phyloP scores from a whole-genome alignment of 306 rosid genomes.

The Psophocarpus tetragonolobus region DNA sequence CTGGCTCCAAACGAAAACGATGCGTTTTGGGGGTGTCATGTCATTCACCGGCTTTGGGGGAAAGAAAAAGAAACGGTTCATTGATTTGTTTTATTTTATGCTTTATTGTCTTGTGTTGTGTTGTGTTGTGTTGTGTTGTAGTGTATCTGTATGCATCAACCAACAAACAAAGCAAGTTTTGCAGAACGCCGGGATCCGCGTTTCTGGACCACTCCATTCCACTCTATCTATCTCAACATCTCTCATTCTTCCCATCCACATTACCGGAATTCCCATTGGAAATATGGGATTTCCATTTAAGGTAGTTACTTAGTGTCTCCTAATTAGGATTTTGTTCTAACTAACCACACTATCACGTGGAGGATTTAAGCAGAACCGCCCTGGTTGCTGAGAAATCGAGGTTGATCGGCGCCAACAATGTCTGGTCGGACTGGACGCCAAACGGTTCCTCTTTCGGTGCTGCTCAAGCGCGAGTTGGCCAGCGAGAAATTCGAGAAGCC shows the following conservation, averaged over 20 bases:
- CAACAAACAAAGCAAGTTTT: constrained; percentile 50
- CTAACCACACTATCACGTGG: constrained; percentile 21
- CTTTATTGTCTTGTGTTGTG: constrained; percentile 24
- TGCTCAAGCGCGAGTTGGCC: constrained; percentile 86
- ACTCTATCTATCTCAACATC: not conserved
- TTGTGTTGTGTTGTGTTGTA: not conserved
- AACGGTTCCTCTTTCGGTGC: constrained; percentile 88
- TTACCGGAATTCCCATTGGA: too few species aligned
- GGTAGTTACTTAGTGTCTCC: not conserved
- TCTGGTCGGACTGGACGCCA: constrained; percentile 67
- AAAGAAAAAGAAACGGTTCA: constrained; percentile 1
- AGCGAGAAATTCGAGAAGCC: constrained; percentile 89
- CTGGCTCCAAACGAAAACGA: constrained; percentile 28
- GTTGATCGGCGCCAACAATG: constrained; percentile 50
- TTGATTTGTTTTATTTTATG: constrained; percentile 17
- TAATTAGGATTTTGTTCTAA: constrained; percentile 43
- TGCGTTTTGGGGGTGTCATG: constrained; percentile 41
- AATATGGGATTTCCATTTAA: too few species aligned
- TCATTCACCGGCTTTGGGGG: constrained; percentile 32
- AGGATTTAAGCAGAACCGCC: constrained; percentile 38
- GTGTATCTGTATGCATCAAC: not conserved
- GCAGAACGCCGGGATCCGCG: constrained; percentile 67
- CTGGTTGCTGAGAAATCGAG: constrained; percentile 35
- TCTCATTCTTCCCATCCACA: not conserved
- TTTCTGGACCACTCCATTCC: constrained; percentile 53